Percentiles rank a stretch among this genome's conserved stretches.
Evolutionary conservation across 139 green algal genomes (phyloP).

Genomic region (Nannochloris sp.): DNA sequence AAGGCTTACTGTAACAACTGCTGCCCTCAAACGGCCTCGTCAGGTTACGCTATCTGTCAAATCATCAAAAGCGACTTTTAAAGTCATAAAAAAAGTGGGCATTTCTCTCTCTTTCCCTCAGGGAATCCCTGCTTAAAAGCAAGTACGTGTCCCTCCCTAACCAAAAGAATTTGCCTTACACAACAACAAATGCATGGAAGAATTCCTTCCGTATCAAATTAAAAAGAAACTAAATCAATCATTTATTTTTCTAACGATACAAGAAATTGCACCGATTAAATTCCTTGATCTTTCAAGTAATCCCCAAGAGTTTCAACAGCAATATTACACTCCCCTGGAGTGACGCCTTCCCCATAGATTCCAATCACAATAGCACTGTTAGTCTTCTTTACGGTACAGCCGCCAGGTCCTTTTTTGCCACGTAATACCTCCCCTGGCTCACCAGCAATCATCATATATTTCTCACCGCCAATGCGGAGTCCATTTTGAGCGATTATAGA

Average conservation of each 20-base stretch:
- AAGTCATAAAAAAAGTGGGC: no score
- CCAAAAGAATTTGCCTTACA: no score
- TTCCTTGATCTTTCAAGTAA: constrained; percentile 55
- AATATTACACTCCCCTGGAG: constrained; percentile 47
- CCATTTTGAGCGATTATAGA: constrained; percentile 36
- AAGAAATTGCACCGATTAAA: constrained; percentile 17
- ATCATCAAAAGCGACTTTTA: no score
- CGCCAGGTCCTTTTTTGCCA: constrained; percentile 52
- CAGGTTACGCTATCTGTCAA: no score
- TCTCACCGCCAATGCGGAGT: constrained; percentile 44
- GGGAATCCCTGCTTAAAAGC: no score
- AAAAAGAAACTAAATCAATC: background rate
- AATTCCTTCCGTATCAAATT: background rate
- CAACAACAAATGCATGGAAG: background rate
- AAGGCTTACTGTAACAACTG: no score
- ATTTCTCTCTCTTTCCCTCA: no score
- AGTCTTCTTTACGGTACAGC: constrained; percentile 68
- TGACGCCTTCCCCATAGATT: constrained; percentile 56
- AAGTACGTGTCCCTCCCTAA: no score
- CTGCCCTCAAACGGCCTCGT: no score
- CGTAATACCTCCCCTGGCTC: constrained; percentile 55
- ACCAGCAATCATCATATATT: constrained; percentile 55
- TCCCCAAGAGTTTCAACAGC: constrained; percentile 67
- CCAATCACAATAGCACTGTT: constrained; percentile 61
- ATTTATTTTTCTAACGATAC: constrained; percentile 5